Evolutionary conservation across 2,329 filamentous ascomycete species (phyloP).

Genomic region (Cryphonectria carpinicola): DNA sequence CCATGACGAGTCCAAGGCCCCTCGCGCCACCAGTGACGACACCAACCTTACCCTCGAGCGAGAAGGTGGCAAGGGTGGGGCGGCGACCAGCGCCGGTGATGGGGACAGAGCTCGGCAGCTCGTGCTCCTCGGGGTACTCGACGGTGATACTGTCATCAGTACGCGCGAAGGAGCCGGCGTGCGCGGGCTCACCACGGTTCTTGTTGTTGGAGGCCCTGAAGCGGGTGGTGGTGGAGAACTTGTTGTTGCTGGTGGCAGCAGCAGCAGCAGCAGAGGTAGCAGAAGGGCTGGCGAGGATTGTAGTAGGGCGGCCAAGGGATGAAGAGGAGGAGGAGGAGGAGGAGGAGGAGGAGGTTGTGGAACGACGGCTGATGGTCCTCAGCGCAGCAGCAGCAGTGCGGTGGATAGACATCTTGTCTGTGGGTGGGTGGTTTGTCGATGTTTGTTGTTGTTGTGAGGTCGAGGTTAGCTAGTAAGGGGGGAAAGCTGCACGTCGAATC

Average conservation of each 20-base stretch:
- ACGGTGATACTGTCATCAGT: conserved; percentile 80
- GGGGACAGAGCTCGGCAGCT: conserved; percentile 72
- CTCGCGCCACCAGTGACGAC: conserved; percentile 90
- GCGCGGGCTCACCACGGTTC: conserved; percentile 34
- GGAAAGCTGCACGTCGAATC: no score
- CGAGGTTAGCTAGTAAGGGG: not conserved
- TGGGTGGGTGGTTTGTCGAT: not conserved
- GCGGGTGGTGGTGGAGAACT: conserved; percentile 24
- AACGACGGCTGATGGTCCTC: conserved; percentile 9
- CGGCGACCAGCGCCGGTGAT: conserved; percentile 74
- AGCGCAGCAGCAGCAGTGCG: conserved; percentile 19
- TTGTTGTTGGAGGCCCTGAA: conserved; percentile 33
- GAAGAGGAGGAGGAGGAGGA: not conserved
- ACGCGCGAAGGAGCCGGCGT: conserved; percentile 71
- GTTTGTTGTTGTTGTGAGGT: not conserved
- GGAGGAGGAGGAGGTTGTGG: not conserved
- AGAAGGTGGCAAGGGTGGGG: conserved; percentile 84
- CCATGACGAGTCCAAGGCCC: conserved; percentile 90
- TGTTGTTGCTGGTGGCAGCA: not conserved
- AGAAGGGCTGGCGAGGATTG: not conserved
- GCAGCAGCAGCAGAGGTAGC: not conserved
- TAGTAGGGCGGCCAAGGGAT: not conserved
- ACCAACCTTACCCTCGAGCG: conserved; percentile 79
- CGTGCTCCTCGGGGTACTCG: conserved; percentile 75
- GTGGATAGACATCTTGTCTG: conserved; percentile 19